These are phyloP conservation scores for Elsinoe ampelina DNA, from an alignment of 2,329 filamentous ascomycete species.

Conservation along the genomic window DNA sequence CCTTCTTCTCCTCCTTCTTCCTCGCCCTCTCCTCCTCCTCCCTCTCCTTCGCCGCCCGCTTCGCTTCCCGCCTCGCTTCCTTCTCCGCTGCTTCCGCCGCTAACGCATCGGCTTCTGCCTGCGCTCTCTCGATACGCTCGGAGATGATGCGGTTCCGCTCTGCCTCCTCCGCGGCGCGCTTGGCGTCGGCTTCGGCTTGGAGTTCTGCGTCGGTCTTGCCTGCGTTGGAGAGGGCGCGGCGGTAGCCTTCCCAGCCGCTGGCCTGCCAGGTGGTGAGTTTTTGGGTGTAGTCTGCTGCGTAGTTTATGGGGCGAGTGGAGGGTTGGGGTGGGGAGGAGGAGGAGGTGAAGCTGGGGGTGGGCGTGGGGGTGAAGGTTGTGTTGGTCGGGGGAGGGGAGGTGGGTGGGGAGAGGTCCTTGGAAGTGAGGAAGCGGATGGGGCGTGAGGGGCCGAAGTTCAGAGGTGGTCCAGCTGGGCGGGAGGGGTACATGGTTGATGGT, in stretches of 20 bases:
- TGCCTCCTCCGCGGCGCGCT: not conserved
- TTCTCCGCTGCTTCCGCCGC: not conserved
- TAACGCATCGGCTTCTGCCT: not conserved
- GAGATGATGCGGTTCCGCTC: not conserved
- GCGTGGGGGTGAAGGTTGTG: not conserved
- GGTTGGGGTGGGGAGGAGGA: not conserved
- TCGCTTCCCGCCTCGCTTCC: not conserved
- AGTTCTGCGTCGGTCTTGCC: slow-evolving; percentile 5
- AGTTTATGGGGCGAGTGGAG: not conserved
- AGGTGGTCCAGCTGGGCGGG: not conserved
- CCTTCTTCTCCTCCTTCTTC: slow-evolving; percentile 2
- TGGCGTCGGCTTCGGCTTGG: not conserved
- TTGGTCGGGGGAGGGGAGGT: not conserved
- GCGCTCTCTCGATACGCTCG: not conserved
- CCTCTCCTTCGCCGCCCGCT: not conserved
- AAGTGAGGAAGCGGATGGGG: not conserved
- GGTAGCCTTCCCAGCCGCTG: slow-evolving; percentile 5
- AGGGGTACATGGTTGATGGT: not conserved
- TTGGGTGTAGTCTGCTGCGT: not conserved
- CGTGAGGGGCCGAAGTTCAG: slow-evolving; percentile 1
- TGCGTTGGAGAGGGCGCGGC: not conserved
- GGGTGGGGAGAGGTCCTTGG: slow-evolving; percentile 1
- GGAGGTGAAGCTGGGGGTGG: not conserved
- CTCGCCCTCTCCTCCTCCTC: not conserved
- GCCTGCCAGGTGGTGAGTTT: not conserved